Conservation (phyloP, 495 filamentous ascomycete genomes). For the Hypoxylon lienhwacheense region DNA sequence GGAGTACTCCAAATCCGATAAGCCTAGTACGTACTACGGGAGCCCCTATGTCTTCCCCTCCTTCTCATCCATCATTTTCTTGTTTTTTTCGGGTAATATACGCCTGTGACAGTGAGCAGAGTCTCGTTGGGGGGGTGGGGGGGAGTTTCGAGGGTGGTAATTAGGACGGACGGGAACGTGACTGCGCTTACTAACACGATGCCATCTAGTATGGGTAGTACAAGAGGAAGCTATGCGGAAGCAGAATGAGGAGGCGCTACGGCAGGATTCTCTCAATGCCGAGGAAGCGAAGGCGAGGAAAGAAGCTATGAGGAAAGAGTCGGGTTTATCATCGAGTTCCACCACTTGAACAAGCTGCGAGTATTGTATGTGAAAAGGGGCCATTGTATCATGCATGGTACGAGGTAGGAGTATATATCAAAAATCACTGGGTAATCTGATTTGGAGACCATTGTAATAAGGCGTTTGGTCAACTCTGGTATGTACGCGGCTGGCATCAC, state of each 20-base stretch:
- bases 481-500: constrained; percentile 11
- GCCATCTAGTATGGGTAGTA: constrained; percentile 71
- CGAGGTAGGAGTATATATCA: not conserved
- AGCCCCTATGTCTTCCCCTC: no score
- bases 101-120: no score
- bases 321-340: constrained; percentile 36
- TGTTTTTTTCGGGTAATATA: no score
- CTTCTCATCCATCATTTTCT: no score
- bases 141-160: no score
- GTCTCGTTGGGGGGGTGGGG: no score
- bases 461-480: constrained; percentile 20
- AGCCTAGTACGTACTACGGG: constrained; percentile 61
- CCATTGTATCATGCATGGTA: constrained; percentile 17
- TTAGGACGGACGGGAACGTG: not conserved
- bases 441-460: not conserved
- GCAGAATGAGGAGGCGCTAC: constrained; percentile 54
- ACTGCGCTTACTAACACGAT: constrained; percentile 16
- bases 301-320: constrained; percentile 59
- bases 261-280: constrained; percentile 53
- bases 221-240: constrained; percentile 65
- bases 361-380: not conserved
- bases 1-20: constrained; percentile 86
- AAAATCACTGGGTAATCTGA: not conserved
- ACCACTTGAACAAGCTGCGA: not conserved
- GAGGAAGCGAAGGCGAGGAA: constrained; percentile 65